Base-by-base conservation (phyloP, 805 yeast genomes). In the Scheffersomyces ergatensis region DNA sequence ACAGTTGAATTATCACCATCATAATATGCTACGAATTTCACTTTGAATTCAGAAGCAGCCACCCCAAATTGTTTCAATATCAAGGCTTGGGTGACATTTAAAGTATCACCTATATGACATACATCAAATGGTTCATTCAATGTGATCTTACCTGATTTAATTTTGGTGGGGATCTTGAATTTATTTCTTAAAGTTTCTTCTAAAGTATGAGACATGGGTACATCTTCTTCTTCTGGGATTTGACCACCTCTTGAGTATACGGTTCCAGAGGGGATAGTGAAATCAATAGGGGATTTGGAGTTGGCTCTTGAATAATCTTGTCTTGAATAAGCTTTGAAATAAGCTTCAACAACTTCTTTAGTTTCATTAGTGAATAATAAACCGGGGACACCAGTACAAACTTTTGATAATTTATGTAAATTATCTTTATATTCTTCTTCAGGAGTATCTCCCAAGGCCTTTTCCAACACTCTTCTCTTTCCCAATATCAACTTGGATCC, bases 171-270 rank as follows among this genome's bases (percentile, higher is more conserved):
- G 53, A 93, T 79, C 60, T 92, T 90, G 51, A 82, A 82, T 60
- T 85, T 85, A 64, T 82, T 86, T 74, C 99, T 85, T 57, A 93
- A 65, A 31, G 96, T 88, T 55, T 89, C 88, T 66, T 93, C 99
- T 68, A 95, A 76, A 5, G 98, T 89, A 62, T 93, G 99, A 11
- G 95, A 84, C 86, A 93, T 83, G 53, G 97, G 96, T 16, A 93
- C 89, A 63, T 93, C 99, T 49, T 93, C 98, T 58, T 89, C 97
- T 18, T 62, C 67, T 23, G 96, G 76, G 38, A 90, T 70, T 66
- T 88, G 95, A 17, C 99, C 99, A 55, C 97, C 99, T 61, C 97
- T 83, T 16, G 98, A 87, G 63, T 89, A 90, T 7, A 93, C 83
- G 39, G 89, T 76, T 36, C 99, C 99, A 45, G 75, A 89, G 21